Evolutionary conservation across 768 basidiomycete genomes (phyloP).

Genomic region (Lactifluus echinatus): DNA sequence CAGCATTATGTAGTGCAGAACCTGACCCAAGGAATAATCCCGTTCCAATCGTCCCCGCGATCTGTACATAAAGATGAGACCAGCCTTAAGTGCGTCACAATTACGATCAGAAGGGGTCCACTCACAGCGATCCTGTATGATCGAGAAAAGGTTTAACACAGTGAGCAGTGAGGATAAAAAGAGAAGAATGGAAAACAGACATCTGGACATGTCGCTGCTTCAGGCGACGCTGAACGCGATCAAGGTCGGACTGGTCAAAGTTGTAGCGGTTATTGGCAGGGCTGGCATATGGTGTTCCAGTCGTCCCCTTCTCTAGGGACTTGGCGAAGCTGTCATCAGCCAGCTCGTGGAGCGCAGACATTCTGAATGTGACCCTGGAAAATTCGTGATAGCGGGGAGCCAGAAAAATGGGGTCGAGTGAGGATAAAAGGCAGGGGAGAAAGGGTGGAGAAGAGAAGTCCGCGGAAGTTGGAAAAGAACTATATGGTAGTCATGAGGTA

Average conservation of each 20-base stretch:
- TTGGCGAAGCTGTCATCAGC: neutral
- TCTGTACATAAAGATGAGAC: constrained; percentile 33
- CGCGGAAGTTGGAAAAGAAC: neutral
- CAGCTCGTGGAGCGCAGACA: neutral
- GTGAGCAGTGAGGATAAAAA: neutral
- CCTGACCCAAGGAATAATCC: constrained; percentile 70
- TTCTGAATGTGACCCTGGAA: neutral
- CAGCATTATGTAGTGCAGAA: constrained; percentile 46
- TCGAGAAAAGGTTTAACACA: neutral
- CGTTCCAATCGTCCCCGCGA: constrained; percentile 69
- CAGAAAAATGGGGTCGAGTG: neutral
- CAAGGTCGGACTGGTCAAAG: constrained; percentile 55
- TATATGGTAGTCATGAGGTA: neutral
- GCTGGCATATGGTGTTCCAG: constrained; percentile 24
- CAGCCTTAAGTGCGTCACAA: too few relatives aligned
- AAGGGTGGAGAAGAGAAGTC: neutral
- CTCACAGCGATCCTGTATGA: constrained; percentile 52
- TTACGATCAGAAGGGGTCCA: constrained; percentile 5
- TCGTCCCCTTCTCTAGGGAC: constrained; percentile 24
- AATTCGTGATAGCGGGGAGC: neutral
- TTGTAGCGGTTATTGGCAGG: constrained; percentile 28
- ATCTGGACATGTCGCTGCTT: constrained; percentile 78
- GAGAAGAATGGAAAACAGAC: constrained; percentile 37
- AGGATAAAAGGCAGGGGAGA: neutral
- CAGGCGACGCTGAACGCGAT: constrained; percentile 61